Evolutionary conservation across 108 stramenopile genomes (phyloP), one percentile per base, ranked within the genome.

Genomic region (Tribonema minus): DNA sequence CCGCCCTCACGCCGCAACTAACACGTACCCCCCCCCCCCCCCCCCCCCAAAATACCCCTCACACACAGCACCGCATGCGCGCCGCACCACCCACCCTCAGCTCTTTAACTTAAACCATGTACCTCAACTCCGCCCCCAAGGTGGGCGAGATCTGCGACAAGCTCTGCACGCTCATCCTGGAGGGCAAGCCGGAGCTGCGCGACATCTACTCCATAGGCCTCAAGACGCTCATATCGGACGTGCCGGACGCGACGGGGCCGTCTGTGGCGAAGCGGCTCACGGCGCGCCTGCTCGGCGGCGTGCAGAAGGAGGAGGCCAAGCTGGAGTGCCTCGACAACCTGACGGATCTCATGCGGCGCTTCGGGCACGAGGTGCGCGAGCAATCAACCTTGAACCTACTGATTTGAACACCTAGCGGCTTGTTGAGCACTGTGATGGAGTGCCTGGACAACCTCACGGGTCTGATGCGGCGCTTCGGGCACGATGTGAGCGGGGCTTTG

Each of bases 181-280:
- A 94, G 64, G 87, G 87, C n/a, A 94, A 96, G 82, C 85, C 86
- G 37, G 98, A 95, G 76, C 85, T 99, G 34, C 85, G 98, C 9
- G 98, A 99, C 87, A 94, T 99, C 7, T 99, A 97, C 69, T 86
- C 94, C 33, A 99, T 99, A 83, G 96, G 98, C 68, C 86, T 98
- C n/a, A 91, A 95, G 82, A 98, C 95, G 0, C 76, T 95, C 32
- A 90, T 96, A 76, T 89, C 92, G 64, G 94, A 94, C 9, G 92
- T 96, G 41, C 94, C 96, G 23, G 39, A 79, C 20, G 28, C 66
- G 28, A 92, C 92, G 91, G 97, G 95, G 7, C 87, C 91, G 67
- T 67, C 62, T 12, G 94, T 96, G 33, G 84, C 90, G 34, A 74
- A 88, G 67, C 86, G 87, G 30, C 83, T 98, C 67, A 84, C 90